Evolutionary conservation across 805 yeast genomes (phyloP), one percentile per base, ranked within the genome.

Genomic region (Myxozyma udenii): DNA sequence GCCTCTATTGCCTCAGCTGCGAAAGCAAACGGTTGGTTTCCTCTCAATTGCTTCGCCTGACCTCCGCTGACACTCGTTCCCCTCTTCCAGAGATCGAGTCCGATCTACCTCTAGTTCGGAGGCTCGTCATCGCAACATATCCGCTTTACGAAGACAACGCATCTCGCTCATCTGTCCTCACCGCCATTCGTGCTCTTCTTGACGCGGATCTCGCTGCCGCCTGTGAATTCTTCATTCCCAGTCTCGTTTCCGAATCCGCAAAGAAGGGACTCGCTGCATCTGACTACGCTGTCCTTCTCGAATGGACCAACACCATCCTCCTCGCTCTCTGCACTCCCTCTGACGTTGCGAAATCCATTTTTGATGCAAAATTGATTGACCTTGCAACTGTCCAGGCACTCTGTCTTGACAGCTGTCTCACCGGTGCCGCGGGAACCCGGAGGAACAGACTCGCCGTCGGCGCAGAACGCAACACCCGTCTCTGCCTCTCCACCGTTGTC

Each of bases 201-300:
- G 49, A 36, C 4, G 30, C 36, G 12, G 16, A 41, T 35, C 24
- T 22, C 3, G 44, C 33, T 6, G 28, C 23, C 14, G 37, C 51
- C 11, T 16, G 44, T 3, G 32, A 30, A 26, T 24, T n/a, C 19
- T 38, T 60, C 35, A 37, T 50, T 12, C 50, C 55, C 11, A 41
- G 49, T 14, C 46, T 60, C 26, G 37, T 35, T 23, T 43, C 35
- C 4, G 57, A 50, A 39, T 38, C 60, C 23, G 51, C 45, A 26
- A 41, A 24, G 37, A 50, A 48, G 32, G 57, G 55, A 30, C 49
- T 50, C 50, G 56, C 62, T 7, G 44, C 46, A 1, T 46, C 61
- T 14, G 61, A 51, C 28, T 60, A 56, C 21, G 53, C 57, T 35
- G 55, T 51, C 11, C 51, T 59, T 3, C 45, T 60, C 33, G 58